These are phyloP conservation scores for Halophytophthora polymorphica DNA, from an alignment of 352 stramenopile species.

Conservation along the genomic window DNA sequence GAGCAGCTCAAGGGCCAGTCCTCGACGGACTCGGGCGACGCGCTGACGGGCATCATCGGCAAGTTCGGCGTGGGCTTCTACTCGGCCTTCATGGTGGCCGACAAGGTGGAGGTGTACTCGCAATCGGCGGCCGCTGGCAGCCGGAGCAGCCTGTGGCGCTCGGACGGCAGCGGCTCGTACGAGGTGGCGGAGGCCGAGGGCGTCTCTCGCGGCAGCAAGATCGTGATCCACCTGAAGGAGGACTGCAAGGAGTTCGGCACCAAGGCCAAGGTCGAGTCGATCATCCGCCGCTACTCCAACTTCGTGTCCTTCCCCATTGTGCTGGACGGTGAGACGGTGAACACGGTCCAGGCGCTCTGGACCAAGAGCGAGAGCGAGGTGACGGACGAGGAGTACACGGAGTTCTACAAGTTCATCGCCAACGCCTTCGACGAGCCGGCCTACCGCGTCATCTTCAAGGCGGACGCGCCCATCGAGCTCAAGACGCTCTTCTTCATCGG, in stretches of 20 bases:
- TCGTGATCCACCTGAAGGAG: conserved; percentile 98
- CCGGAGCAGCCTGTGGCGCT: conserved; percentile 66
- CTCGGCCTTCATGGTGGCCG: conserved; percentile 98
- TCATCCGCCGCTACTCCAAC: conserved; percentile 99
- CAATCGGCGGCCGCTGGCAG: conserved; percentile 61
- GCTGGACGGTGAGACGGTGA: conserved; percentile 96
- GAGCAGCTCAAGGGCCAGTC: conserved; percentile 88
- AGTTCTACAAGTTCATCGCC: conserved; percentile 97
- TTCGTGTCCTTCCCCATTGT: conserved; percentile 99
- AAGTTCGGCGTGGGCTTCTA: conserved; percentile 99
- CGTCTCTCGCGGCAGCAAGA: conserved; percentile 92
- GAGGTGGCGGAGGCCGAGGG: conserved; percentile 67
- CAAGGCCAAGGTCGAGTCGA: conserved; percentile 90
- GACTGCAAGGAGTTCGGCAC: conserved; percentile 94
- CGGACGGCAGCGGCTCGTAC: conserved; percentile 81
- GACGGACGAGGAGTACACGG: conserved; percentile 95
- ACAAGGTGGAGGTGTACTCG: conserved; percentile 94
- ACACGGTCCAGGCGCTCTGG: conserved; percentile 99
- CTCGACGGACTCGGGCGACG: conserved; percentile 60
- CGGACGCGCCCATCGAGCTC: conserved; percentile 98
- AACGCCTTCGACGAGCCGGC: conserved; percentile 94
- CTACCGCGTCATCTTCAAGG: conserved; percentile 95
- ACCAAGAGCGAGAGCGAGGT: conserved; percentile 94
- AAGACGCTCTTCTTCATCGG: conserved; percentile 98
- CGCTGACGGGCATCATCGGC: conserved; percentile 94